phyloP scores from a whole-genome alignment of 257 asterid species.

The Lycium barbarum region DNA sequence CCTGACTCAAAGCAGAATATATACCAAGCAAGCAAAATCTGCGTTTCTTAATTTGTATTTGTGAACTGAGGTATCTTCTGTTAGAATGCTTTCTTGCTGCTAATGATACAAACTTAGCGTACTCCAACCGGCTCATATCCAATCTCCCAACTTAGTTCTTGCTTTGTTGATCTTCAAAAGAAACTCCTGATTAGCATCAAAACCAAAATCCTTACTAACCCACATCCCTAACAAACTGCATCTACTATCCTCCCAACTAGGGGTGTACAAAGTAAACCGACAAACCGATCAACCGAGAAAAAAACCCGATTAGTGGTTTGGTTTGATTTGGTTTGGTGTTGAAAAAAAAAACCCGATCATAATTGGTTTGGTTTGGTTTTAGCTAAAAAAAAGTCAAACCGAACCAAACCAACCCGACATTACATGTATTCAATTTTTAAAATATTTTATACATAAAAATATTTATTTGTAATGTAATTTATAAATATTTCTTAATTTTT shows the following conservation, averaged over 20 bases:
- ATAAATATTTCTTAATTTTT: no score
- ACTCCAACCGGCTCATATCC: not conserved
- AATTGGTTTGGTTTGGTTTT: no score
- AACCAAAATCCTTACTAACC: not conserved
- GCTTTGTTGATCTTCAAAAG: not conserved
- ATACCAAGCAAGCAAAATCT: not conserved
- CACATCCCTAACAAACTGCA: not conserved
- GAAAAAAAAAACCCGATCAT: no score
- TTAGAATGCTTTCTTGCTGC: conserved; percentile 5
- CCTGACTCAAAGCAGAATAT: not conserved
- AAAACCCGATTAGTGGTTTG: no score
- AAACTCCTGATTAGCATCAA: conserved; percentile 1
- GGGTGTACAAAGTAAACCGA: no score
- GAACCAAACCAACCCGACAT: no score
- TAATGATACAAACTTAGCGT: not conserved
- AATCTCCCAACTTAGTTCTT: not conserved
- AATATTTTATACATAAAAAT: no score
- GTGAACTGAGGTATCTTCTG: not conserved
- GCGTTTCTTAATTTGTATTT: not conserved
- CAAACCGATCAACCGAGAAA: no score
- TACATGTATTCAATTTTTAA: no score
- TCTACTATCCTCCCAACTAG: not conserved
- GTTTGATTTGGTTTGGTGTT: no score
- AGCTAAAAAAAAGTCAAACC: no score
- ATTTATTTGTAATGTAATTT: no score